Base-by-base conservation (phyloP, 1,284 basidiomycete species). In the Naganishia sp. region DNA sequence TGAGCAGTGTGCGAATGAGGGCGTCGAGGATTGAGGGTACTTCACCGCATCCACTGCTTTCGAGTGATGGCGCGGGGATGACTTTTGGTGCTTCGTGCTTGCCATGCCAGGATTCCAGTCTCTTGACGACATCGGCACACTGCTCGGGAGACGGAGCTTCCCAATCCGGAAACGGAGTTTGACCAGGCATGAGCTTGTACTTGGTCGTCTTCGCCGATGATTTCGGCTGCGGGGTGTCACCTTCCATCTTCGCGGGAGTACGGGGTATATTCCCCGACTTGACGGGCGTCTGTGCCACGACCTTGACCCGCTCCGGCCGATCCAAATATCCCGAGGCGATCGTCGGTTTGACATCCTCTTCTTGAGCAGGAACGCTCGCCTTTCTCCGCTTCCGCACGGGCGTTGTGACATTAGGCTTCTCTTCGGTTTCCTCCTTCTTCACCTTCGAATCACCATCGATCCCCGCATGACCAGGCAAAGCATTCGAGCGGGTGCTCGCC, bases 1-100 rank as follows among this genome's bases (percentile, higher is more conserved):
- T 87, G 21, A 92, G 82, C 65, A 90, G 85, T 0, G 88, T 89
- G 42, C 86, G 84, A 23, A 90, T 84, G 69, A 89, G 82, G 0
- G 87, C 83, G 71, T 90, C 89, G 55, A 90, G 82, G 52, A 90
- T 87, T 66, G 86, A 84, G 0, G 85, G 84, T 1, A 84, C 83
- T 53, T 81, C 78, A 0, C 86, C 87, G 68, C 86, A 87, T 2
- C 74, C 73, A 88, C 65, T 43, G 25, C 46, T 59, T 7, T 55
- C 45, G 10, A 64, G 36, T 2, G 65, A 66, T 2, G 68, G 68
- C 18, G 45, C 49, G 2, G 52, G 48, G 16, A 55, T 43, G 10
- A 59, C 52, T 16, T 23, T 50, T 9, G 59, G 59, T 13, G 52
- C 53, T 55, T 66, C 52, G 9, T 56, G 61, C 45, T 48, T 55